phyloP scores from a whole-genome alignment of 2,329 filamentous ascomycete species.

The Neopestalotiopsis clavispora region DNA sequence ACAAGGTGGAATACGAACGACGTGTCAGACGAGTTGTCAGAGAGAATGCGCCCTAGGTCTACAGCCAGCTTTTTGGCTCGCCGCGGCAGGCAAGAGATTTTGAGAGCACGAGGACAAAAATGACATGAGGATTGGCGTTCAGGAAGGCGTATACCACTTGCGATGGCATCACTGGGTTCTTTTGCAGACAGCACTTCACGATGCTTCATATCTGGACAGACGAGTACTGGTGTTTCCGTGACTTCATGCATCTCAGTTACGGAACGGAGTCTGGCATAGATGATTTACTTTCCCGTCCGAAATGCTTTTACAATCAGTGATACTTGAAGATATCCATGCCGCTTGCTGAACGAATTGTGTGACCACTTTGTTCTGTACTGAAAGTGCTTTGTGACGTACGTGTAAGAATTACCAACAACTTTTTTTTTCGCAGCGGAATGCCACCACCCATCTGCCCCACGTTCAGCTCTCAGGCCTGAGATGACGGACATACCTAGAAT shows the following conservation, averaged over 20 bases:
- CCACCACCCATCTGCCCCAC: not conserved
- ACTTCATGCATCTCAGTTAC: slow-evolving; percentile 12
- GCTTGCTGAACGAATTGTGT: not conserved
- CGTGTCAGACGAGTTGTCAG: slow-evolving; percentile 85
- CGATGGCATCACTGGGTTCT: slow-evolving; percentile 18
- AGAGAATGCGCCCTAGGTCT: slow-evolving; percentile 70
- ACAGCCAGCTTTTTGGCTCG: not conserved
- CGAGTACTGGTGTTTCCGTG: slow-evolving; percentile 21
- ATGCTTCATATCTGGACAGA: slow-evolving; percentile 10
- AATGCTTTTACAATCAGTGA: not conserved
- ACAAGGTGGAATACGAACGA: slow-evolving; percentile 58
- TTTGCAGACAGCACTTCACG: slow-evolving; percentile 13
- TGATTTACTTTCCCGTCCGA: slow-evolving; percentile 5
- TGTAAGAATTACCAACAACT: not conserved
- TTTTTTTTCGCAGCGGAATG: not conserved
- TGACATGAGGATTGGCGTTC: slow-evolving; percentile 18
- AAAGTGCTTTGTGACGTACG: not conserved
- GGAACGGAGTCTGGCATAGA: slow-evolving; percentile 20
- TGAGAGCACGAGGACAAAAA: not conserved
- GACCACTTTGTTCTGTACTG: not conserved
- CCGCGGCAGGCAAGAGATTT: slow-evolving; percentile 12
- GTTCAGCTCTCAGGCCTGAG: not conserved
- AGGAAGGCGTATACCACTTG: slow-evolving; percentile 22
- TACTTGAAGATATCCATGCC: not conserved
- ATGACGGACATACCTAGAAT: not conserved